Evolutionary conservation across 23 red algal genomes (phyloP), one percentile per base, ranked within the genome.

Genomic region (Gracilaria domingensis): DNA sequence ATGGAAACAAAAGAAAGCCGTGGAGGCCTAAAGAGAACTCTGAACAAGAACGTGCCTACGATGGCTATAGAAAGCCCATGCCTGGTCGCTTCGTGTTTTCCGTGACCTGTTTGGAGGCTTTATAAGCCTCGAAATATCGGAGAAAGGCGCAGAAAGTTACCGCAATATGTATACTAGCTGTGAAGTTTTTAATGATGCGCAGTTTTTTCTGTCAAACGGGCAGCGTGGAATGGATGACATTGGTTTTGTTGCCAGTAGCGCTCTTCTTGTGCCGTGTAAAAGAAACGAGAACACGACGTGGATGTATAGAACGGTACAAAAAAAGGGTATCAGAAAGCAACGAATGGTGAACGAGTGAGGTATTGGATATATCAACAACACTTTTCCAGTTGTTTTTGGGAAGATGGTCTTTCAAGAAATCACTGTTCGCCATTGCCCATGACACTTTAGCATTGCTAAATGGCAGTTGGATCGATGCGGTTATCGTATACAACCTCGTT

Each of bases 141-240:
- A 88, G 53, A 30, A 77, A 13, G 69, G 67, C 36, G 67, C 53
- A 42, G 84, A 88, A 77, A 56, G 24, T n/a, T 39, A 88, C 54
- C 29, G 65, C 16, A 56, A 37, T 79, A 88, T 44, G 8, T 32
- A 36, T 8, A 9, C 30, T 88, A 24, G 24, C n/a, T n/a, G n/a
- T n/a, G n/a, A n/a, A n/a, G n/a, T n/a, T n/a, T n/a, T n/a, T n/a
- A n/a, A n/a, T n/a, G n/a, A n/a, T n/a, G n/a, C n/a, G n/a, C n/a
- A n/a, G n/a, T n/a, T n/a, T n/a, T n/a, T 51, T 60, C 45, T 88
- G 30, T 77, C 66, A 33, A 29, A 60, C 24, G 36, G 28, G 20
- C 1, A 88, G 69, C 84, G 78, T 76, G 84, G 84, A 8, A 88
- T 88, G 84, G 57, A 38, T 25, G 51, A 54, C 64, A 55, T 55